Evolutionary conservation across 73 alveolate genomes (phyloP).

Genomic region (Paramecium primaurelia): DNA sequence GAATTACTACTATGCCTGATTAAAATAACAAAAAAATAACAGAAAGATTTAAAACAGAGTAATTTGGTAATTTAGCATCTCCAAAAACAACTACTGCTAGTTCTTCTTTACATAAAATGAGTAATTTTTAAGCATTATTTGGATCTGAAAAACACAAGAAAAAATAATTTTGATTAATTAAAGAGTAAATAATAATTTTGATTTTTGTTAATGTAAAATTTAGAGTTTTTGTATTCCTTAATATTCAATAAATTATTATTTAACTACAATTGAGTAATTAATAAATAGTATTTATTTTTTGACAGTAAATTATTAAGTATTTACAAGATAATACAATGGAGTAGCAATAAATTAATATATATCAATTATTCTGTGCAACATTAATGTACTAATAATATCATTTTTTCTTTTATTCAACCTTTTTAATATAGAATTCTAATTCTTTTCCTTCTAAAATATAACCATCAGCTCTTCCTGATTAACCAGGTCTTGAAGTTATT

Average conservation of each 20-base stretch:
- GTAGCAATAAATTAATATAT: neutral
- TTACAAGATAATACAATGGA: neutral
- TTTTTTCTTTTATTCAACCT: constrained; percentile 69
- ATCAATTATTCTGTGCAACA: neutral
- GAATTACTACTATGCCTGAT: constrained; percentile 25
- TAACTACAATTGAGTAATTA: too few species aligned
- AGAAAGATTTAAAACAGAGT: constrained; percentile 31
- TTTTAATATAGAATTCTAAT: constrained; percentile 90
- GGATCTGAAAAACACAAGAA: constrained; percentile 2
- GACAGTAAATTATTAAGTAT: neutral
- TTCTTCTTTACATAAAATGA: neutral
- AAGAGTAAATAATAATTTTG: neutral
- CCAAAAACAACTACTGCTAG: constrained; percentile 28
- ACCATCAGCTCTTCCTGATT: constrained; percentile 98
- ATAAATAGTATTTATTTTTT: too few species aligned
- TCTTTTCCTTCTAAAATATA: constrained; percentile 96
- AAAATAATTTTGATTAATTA: neutral
- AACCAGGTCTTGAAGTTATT: constrained; percentile 98
- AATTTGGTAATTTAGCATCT: neutral
- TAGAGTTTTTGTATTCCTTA: neutral
- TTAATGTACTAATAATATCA: constrained; percentile 21
- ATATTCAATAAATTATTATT: too few species aligned
- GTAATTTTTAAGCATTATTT: neutral
- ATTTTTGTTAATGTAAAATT: neutral
- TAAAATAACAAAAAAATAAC: neutral